Evolutionary conservation across 1,284 basidiomycete genomes (phyloP).

Genomic region (Ceratobasidium sp.): DNA sequence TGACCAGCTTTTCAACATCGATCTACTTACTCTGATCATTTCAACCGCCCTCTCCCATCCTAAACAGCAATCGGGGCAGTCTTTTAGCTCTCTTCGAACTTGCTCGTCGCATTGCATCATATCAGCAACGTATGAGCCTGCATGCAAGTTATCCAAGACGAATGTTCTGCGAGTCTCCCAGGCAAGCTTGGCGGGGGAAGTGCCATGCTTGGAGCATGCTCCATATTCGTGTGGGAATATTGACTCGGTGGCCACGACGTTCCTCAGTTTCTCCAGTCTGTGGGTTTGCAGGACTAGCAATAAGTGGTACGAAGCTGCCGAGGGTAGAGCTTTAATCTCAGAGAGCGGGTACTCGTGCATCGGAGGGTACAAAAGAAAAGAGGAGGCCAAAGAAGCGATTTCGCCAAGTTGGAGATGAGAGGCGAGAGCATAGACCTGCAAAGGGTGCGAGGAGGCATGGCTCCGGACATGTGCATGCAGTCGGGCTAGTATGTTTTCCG

Average conservation of each 20-base stretch:
- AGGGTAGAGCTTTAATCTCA: slow-evolving; percentile 37
- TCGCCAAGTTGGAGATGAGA: slow-evolving; percentile 20
- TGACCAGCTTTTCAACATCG: not conserved
- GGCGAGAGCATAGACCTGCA: slow-evolving; percentile 44
- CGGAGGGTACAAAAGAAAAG: slow-evolving; percentile 33
- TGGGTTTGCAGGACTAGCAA: slow-evolving; percentile 35
- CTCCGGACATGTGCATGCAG: slow-evolving; percentile 42
- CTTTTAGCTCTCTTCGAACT: slow-evolving; percentile 6
- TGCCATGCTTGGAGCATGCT: slow-evolving; percentile 42
- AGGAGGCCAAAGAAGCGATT: slow-evolving; percentile 35
- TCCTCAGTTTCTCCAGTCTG: slow-evolving; percentile 35
- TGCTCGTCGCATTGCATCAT: slow-evolving; percentile 34
- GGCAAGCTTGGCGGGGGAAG: slow-evolving; percentile 11
- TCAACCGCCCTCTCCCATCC: slow-evolving; percentile 40
- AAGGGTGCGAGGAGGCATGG: slow-evolving; percentile 33
- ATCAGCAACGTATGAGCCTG: slow-evolving; percentile 23
- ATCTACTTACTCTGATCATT: slow-evolving; percentile 35
- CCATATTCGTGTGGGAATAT: slow-evolving; percentile 46
- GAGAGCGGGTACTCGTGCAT: slow-evolving; percentile 29
- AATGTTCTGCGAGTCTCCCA: slow-evolving; percentile 13
- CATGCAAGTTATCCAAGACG: slow-evolving; percentile 2
- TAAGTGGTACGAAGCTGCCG: slow-evolving; percentile 38
- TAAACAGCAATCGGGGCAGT: slow-evolving; percentile 18
- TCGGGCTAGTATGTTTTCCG: slow-evolving; percentile 17
- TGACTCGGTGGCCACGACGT: slow-evolving; percentile 23